Percentiles rank a stretch among this genome's conserved stretches.
Evolutionary conservation across 257 asterid species (phyloP).

Genomic region (Rhazya stricta): DNA sequence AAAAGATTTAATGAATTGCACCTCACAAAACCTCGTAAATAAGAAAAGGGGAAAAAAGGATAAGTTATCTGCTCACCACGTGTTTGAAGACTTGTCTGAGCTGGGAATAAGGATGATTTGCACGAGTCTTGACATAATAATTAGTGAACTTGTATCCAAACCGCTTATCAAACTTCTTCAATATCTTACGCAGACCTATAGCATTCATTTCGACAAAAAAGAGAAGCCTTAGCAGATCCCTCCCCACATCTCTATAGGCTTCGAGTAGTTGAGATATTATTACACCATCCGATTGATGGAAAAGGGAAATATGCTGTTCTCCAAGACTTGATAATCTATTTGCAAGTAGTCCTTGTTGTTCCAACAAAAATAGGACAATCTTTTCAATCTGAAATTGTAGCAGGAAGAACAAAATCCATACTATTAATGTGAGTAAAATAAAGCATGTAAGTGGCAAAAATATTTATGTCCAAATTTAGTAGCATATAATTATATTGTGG

Average conservation of each 20-base stretch:
- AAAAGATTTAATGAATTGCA: too few relatives aligned
- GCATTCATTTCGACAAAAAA: slow-evolving; percentile 88
- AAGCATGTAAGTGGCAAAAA: neutral
- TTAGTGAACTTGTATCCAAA: slow-evolving; percentile 84
- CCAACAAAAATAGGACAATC: slow-evolving; percentile 84
- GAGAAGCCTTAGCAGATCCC: slow-evolving; percentile 78
- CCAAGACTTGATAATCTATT: slow-evolving; percentile 64
- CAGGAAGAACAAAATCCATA: neutral
- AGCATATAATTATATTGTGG: neutral
- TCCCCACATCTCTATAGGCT: slow-evolving; percentile 80
- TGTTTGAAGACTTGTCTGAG: slow-evolving; percentile 97
- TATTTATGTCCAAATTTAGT: neutral
- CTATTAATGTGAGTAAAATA: neutral
- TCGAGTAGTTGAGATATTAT: slow-evolving; percentile 76
- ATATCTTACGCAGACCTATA: slow-evolving; percentile 84
- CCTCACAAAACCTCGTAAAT: neutral
- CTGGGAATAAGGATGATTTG: slow-evolving; percentile 98
- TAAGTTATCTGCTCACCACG: slow-evolving; percentile 47
- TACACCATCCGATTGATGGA: slow-evolving; percentile 69
- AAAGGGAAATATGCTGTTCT: slow-evolving; percentile 59
- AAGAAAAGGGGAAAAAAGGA: neutral
- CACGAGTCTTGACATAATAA: slow-evolving; percentile 93
- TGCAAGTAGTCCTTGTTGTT: slow-evolving; percentile 86
- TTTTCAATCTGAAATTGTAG: slow-evolving; percentile 64
- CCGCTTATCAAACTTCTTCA: slow-evolving; percentile 92